Conservation (phyloP, 2,329 filamentous ascomycete species). For the Penicillium sp. region DNA sequence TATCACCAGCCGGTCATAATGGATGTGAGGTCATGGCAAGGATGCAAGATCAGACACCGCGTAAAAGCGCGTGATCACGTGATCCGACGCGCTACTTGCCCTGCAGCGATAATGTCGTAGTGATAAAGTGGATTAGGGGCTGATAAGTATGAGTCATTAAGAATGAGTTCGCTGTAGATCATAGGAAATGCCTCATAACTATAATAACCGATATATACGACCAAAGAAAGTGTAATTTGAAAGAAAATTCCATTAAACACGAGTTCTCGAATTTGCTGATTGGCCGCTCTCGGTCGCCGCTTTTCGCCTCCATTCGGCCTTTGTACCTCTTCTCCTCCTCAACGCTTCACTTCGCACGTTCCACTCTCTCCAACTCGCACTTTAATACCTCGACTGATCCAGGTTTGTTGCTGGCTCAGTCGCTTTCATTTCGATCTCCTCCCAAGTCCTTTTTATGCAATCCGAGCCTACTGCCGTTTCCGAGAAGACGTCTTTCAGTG, state of each 20-base stretch:
- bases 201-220: too few species aligned
- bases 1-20: conserved; percentile 3
- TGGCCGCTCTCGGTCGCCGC: conserved; percentile 1
- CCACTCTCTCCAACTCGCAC: conserved; percentile 2
- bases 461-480: conserved; percentile 55
- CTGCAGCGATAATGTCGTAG: background rate
- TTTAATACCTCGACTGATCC: conserved; percentile 48
- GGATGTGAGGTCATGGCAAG: background rate
- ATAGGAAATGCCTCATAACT: background rate
- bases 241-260: background rate
- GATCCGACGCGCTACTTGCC: conserved; percentile 4
- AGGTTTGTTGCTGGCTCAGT: conserved; percentile 56
- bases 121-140: background rate
- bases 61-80: conserved; percentile 27
- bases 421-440: conserved; percentile 35
- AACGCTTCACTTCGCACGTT: conserved; percentile 7
- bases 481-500: conserved; percentile 45
- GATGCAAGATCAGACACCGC: background rate
- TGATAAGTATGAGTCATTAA: background rate
- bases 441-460: conserved; percentile 62
- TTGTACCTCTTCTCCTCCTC: conserved; percentile 6
- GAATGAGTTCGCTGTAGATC: background rate
- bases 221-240: background rate
- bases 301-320: conserved; percentile 11
- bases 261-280: background rate